Evolutionary conservation across 768 basidiomycete genomes (phyloP), one percentile per base, ranked within the genome.

Genomic region (Russula earlei): DNA sequence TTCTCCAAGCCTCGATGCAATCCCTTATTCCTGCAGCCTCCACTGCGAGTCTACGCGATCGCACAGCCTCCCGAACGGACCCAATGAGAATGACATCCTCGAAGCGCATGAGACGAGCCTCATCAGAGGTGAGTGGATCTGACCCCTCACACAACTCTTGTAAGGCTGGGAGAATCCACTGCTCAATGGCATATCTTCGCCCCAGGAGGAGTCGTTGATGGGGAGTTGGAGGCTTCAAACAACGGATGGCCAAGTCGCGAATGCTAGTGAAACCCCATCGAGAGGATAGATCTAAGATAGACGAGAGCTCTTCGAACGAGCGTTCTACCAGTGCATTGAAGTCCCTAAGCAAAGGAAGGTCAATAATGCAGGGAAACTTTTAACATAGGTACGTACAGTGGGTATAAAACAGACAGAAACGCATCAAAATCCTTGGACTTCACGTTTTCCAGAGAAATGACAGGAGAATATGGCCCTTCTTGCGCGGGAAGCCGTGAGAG

Each of bases 261-360:
- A 61, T 61, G 17, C 36, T 58, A 9, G 46, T n/a, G 43, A 61
- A 57, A 14, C 56, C 57, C 60, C 60, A 61, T 1, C 38, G 34
- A 31, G 56, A 54, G 41, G 60, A 42, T 15, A 61, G 27, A 33
- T 53, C 52, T 15, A 61, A 49, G 19, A 61, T 37, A 20, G 60
- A 53, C 5, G 44, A 45, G 40, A 53, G 42, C 15, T 58, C 60
- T 27, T 53, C 52, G 27, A 54, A 52, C 5, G 60, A 49, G 31
- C 24, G 31, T 40, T 58, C 24, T 10, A 52, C 55, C 14, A 6
- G 37, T 8, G 6, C 38, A 19, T 61, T n/a, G 34, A 61, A 61
- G 41, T 61, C n/a, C 4, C 60, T 61, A 20, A 22, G 12, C 4
- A 27, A 50, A 20, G 36, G 14, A 4, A 42, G 6, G 29, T 54